Conservation (phyloP, 257 asterid genomes). For the Solanum chmielewskii region DNA sequence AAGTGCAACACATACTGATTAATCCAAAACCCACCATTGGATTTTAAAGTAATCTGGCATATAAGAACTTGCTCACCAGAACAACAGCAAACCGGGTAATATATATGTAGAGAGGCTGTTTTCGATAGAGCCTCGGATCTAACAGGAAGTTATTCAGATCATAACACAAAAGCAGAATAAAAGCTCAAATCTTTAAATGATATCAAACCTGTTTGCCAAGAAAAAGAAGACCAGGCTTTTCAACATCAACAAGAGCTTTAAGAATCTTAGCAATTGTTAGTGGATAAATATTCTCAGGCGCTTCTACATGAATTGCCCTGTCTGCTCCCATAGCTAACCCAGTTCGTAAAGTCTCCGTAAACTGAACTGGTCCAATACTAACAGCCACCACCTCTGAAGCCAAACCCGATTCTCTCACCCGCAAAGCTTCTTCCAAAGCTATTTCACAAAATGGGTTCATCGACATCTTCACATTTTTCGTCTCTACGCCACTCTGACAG, state of each 20-base stretch:
- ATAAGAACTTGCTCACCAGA: neutral
- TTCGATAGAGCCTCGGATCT: accelerated
- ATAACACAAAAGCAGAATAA: neutral
- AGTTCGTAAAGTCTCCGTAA: constrained; percentile 75
- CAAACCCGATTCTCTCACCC: constrained; percentile 74
- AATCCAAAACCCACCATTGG: neutral
- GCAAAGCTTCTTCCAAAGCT: constrained; percentile 83
- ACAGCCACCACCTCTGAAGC: constrained; percentile 92
- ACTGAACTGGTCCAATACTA: constrained; percentile 70
- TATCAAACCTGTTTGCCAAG: constrained; percentile 80
- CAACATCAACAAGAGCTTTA: constrained; percentile 67
- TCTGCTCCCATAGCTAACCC: constrained; percentile 99
- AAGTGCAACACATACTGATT: neutral
- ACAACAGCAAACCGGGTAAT: neutral
- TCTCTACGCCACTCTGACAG: constrained; percentile 76
- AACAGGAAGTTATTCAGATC: neutral
- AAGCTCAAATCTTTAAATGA: neutral
- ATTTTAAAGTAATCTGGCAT: neutral
- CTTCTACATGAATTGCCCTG: constrained; percentile 84
- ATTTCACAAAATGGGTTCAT: constrained; percentile 98
- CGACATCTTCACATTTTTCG: constrained; percentile 87
- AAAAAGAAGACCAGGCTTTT: constrained; percentile 72
- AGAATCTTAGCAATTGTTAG: constrained; percentile 85
- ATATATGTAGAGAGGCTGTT: neutral
- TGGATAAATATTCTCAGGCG: constrained; percentile 52